Conservation (phyloP, 495 filamentous ascomycete genomes). For the Podospora australis region DNA sequence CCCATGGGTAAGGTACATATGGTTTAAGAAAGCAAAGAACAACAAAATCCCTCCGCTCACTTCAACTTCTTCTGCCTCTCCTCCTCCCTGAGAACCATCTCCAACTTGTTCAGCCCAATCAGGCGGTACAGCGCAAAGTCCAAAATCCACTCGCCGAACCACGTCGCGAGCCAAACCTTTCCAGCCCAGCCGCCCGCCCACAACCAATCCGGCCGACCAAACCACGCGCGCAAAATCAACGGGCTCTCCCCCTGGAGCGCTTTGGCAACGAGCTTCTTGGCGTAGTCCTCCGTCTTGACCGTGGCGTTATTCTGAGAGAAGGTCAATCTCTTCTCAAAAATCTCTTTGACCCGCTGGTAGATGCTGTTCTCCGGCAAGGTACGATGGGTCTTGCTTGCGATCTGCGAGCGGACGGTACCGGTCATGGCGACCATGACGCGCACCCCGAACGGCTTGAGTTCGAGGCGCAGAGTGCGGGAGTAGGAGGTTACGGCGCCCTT, state of each 20-base stretch:
- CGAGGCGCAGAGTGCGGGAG: slow-evolving; percentile 46
- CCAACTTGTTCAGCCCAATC: slow-evolving; percentile 34
- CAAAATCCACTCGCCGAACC: slow-evolving; percentile 38
- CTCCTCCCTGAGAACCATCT: slow-evolving; percentile 31
- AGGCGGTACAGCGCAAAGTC: slow-evolving; percentile 31
- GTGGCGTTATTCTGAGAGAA: slow-evolving; percentile 41
- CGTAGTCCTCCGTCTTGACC: slow-evolving; percentile 33
- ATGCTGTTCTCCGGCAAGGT: slow-evolving; percentile 34
- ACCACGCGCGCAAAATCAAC: slow-evolving; percentile 29
- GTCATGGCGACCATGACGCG: slow-evolving; percentile 49
- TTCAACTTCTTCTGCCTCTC: slow-evolving; percentile 26
- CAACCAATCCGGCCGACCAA: slow-evolving; percentile 44
- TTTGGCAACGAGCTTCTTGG: slow-evolving; percentile 27
- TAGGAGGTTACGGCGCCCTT: slow-evolving; percentile 48
- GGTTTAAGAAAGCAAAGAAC: too few relatives aligned
- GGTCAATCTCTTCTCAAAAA: slow-evolving; percentile 39
- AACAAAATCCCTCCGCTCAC: slow-evolving; percentile 6
- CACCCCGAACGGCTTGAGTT: slow-evolving; percentile 49
- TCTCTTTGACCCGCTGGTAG: slow-evolving; percentile 31
- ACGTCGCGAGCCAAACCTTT: slow-evolving; percentile 22
- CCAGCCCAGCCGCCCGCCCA: slow-evolving; percentile 37
- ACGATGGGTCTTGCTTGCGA: slow-evolving; percentile 32
- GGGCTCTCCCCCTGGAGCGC: slow-evolving; percentile 34
- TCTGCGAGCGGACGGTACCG: slow-evolving; percentile 43
- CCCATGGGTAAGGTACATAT: too few relatives aligned